Base-by-base conservation (phyloP, 768 basidiomycete genomes). In the Lentinus tigrinus region DNA sequence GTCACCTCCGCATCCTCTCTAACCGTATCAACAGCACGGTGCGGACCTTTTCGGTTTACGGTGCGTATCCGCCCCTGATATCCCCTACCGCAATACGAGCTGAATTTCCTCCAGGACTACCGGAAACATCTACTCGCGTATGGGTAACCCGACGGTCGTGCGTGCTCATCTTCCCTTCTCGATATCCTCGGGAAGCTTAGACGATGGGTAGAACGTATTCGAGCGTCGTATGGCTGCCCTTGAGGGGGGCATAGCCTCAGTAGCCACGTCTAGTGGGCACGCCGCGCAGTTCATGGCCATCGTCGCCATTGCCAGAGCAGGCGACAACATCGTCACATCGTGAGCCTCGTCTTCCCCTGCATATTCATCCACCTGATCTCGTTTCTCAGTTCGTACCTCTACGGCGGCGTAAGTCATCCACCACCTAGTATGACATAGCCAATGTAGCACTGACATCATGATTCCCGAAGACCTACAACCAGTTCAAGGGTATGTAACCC, bases 291-390 rank as follows among this genome's bases (percentile, higher is more conserved):
- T 91, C 71, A 75, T 91, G 70, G 78, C 90, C 0, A 82, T 92
- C 57, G 69, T 80, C 1, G 78, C 83, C 31, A 70, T 90, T 34
- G 84, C 87, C 1, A 71, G 78, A 0, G 69, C 78, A 7, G 91
- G 91, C 1, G 91, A 93, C 66, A 93, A 93, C 68, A 88, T 92
- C 51, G 83, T 93, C 7, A 82, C 87, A 1, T 81, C 86, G 84
- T 87, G 56, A 69, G 83, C 74, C 27, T 21, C 14, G 3, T 26
- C 11, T 27, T 14, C 23, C 36, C 7, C 7, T 40, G n/a, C 16
- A 21, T 11, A 4, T n/a, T 6, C 13, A 5, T 24, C 21, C 28
- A 19, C n/a, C 34, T 53, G 52, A 6, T 47, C 23, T 64, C 57
- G 17, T 51, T 19, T 4, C 16, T 9, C 21, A 87, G 84, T 1